phyloP scores from a whole-genome alignment of 805 yeast genomes.

The Lachancea lanzarotensis region DNA sequence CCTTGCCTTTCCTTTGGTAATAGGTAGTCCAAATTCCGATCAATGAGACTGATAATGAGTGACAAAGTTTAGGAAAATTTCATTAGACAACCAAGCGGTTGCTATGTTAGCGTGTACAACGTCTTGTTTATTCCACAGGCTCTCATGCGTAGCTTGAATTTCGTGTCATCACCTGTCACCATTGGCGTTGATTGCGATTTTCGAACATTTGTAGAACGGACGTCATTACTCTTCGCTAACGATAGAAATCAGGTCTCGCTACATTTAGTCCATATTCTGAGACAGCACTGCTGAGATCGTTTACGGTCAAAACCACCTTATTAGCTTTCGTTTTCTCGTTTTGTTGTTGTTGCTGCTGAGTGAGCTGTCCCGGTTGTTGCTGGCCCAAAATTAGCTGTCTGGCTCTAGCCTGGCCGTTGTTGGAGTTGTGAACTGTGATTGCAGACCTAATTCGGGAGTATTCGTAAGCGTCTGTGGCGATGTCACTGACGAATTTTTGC shows the following conservation, averaged over 20 bases:
- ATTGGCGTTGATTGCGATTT: too few relatives aligned
- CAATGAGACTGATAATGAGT: too few relatives aligned
- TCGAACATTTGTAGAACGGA: too few relatives aligned
- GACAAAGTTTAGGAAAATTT: too few relatives aligned
- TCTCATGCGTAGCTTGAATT: too few relatives aligned
- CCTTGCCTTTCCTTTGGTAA: too few relatives aligned
- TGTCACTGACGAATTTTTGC: slow-evolving; percentile 88
- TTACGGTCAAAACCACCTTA: slow-evolving; percentile 85
- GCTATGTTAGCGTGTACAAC: too few relatives aligned
- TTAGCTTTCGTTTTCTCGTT: slow-evolving; percentile 41
- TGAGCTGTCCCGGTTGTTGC: slow-evolving; percentile 38
- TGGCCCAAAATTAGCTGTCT: slow-evolving; percentile 69
- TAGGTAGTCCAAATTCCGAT: too few relatives aligned
- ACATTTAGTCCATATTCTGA: slow-evolving; percentile 90
- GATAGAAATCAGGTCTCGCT: slow-evolving; percentile 87
- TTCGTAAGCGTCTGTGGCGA: slow-evolving; percentile 95
- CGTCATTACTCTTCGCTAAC: slow-evolving; percentile 36
- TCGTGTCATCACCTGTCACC: too few relatives aligned
- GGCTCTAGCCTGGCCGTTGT: slow-evolving; percentile 81
- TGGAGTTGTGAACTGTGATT: slow-evolving; percentile 75
- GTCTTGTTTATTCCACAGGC: too few relatives aligned
- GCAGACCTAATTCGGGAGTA: slow-evolving; percentile 88
- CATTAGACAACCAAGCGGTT: too few relatives aligned
- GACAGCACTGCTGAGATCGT: slow-evolving; percentile 86
- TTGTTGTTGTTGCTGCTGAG: slow-evolving; percentile 39